Evolutionary conservation across 83 land plant species (phyloP).

Genomic region (Picea abies): DNA sequence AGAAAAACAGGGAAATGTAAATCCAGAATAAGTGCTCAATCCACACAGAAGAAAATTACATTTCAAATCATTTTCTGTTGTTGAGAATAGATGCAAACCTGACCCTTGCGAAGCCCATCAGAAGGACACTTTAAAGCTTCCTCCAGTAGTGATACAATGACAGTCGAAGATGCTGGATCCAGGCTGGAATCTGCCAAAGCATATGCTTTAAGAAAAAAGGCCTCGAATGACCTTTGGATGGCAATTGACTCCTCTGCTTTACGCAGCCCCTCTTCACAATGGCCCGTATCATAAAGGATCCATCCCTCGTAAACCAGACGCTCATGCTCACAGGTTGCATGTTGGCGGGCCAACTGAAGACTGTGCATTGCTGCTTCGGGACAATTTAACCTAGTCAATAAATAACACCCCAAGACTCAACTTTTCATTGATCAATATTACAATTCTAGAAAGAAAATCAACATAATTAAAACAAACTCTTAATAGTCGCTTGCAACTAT

Average conservation of each 20-base stretch:
- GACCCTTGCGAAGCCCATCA: constrained; percentile 98
- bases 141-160: constrained; percentile 87
- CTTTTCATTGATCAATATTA: neutral
- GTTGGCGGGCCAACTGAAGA: constrained; percentile 84
- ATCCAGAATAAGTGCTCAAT: neutral
- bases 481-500: neutral
- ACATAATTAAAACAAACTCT: neutral
- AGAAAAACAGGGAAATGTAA: neutral
- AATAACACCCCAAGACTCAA: constrained; percentile 5
- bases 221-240: constrained; percentile 93
- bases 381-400: constrained; percentile 74
- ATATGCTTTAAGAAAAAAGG: constrained; percentile 98
- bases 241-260: constrained; percentile 94
- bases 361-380: constrained; percentile 98
- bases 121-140: constrained; percentile 98
- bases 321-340: constrained; percentile 81
- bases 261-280: constrained; percentile 88
- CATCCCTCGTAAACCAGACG: constrained; percentile 98
- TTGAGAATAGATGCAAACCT: constrained; percentile 50
- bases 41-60: neutral
- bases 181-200: constrained; percentile 95
- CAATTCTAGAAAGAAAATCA: neutral
- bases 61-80: neutral
- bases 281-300: constrained; percentile 98
- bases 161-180: constrained; percentile 71